Percentiles rank a stretch among this genome's conserved stretches.
Evolutionary conservation across 441 rosid genomes (phyloP).

Genomic region (Corymbia calophylla): DNA sequence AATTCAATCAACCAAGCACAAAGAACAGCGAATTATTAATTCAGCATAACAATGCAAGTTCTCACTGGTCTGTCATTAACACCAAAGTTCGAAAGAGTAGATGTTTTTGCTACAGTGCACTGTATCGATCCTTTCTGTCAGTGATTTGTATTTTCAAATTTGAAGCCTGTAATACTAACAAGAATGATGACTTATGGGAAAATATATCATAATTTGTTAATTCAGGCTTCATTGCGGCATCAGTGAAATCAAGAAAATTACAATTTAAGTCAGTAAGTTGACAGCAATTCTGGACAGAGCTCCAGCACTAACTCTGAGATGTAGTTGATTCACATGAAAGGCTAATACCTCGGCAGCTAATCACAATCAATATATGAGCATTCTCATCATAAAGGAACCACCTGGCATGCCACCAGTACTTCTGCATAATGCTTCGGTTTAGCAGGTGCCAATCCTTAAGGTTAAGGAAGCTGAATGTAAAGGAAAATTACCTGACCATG

Average conservation of each 20-base stretch:
- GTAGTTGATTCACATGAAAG: background rate
- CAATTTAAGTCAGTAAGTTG: background rate
- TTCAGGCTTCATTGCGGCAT: background rate
- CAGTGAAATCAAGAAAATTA: background rate
- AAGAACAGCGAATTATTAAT: background rate
- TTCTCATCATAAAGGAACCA: background rate
- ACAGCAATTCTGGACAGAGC: background rate
- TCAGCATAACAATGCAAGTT: background rate
- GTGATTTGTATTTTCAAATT: background rate
- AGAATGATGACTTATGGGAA: background rate
- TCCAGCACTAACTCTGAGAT: background rate
- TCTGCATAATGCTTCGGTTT: background rate
- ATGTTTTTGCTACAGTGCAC: background rate
- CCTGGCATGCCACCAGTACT: background rate
- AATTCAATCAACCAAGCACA: background rate
- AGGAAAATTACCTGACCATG: constrained; percentile 86
- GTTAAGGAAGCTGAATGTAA: background rate
- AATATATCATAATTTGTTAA: background rate
- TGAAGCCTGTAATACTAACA: background rate
- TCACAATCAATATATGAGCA: background rate
- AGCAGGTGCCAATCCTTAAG: background rate
- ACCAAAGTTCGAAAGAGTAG: background rate
- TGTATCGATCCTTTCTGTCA: background rate
- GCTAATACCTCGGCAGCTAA: background rate
- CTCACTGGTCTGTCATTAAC: background rate